A percentile compares a stretch with the other conserved stretches of the same genome.
Conservation (phyloP, 2,329 filamentous ascomycete genomes). For the Colletotrichum viniferum region DNA sequence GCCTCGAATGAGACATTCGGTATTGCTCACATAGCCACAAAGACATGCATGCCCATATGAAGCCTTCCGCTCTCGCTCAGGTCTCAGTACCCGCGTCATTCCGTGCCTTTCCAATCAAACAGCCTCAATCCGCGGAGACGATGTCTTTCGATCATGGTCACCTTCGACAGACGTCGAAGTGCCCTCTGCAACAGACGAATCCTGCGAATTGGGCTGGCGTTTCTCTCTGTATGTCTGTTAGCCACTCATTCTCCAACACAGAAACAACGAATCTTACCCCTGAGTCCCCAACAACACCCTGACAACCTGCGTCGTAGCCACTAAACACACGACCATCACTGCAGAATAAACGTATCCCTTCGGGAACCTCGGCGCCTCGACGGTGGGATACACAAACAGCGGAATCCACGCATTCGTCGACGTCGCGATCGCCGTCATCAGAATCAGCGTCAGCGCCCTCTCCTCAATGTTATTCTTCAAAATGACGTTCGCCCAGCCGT, state of each 20-base stretch:
- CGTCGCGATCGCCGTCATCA: slow-evolving; percentile 58
- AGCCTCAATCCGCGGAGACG: not conserved
- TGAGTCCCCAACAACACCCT: slow-evolving; percentile 17
- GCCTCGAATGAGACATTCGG: not conserved
- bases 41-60: not conserved
- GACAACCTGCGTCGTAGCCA: slow-evolving; percentile 28
- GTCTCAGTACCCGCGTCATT: not conserved
- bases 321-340: slow-evolving; percentile 35
- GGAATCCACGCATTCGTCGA: slow-evolving; percentile 62
- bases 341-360: slow-evolving; percentile 46
- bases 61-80: not conserved
- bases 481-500: slow-evolving; percentile 60
- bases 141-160: not conserved
- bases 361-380: slow-evolving; percentile 44
- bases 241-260: not conserved
- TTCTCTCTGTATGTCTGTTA: not conserved
- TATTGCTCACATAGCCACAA: not conserved
- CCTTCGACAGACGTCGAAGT: not conserved
- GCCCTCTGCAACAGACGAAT: not conserved
- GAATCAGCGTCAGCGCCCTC: slow-evolving; percentile 52
- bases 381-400: slow-evolving; percentile 52
- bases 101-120: not conserved
- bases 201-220: not conserved
- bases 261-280: not conserved
- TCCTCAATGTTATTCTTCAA: slow-evolving; percentile 50